Evolutionary conservation across 345 rosid species (phyloP).

Genomic region (Acer negundo): DNA sequence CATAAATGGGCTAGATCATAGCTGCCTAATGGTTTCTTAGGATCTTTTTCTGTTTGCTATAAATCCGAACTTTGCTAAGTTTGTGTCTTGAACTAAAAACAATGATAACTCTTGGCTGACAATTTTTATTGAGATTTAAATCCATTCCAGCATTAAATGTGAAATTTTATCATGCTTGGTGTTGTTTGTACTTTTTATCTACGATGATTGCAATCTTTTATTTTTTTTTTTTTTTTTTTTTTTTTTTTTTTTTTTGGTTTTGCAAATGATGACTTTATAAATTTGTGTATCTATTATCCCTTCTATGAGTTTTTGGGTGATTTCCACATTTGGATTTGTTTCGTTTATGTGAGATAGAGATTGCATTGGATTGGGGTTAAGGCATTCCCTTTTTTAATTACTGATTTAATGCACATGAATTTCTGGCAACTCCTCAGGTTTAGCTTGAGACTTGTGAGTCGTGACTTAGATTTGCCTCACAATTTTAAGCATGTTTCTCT

Average conservation of each 20-base stretch:
- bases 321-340: not conserved
- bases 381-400: not conserved
- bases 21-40: not conserved
- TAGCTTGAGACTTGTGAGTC: not conserved
- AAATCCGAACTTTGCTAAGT: not conserved
- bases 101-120: not conserved
- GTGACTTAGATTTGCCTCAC: slow-evolving; percentile 12
- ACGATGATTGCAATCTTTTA: not conserved
- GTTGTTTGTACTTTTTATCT: not conserved
- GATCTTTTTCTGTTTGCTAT: not conserved
- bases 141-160: not conserved
- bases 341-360: not conserved
- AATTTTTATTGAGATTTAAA: no score
- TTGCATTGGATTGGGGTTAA: not conserved
- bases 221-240: not conserved
- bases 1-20: not conserved
- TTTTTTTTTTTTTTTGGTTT: not conserved
- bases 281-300: not conserved
- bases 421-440: slow-evolving; percentile 12
- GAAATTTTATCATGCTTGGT: not conserved
- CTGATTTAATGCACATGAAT: slow-evolving; percentile 13
- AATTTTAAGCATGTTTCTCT: slow-evolving; percentile 17
- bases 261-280: not conserved
- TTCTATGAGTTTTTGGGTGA: not conserved
- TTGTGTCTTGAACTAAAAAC: not conserved